Conservation (phyloP, 23 red algal genomes). For the Agarophyton chilense region DNA sequence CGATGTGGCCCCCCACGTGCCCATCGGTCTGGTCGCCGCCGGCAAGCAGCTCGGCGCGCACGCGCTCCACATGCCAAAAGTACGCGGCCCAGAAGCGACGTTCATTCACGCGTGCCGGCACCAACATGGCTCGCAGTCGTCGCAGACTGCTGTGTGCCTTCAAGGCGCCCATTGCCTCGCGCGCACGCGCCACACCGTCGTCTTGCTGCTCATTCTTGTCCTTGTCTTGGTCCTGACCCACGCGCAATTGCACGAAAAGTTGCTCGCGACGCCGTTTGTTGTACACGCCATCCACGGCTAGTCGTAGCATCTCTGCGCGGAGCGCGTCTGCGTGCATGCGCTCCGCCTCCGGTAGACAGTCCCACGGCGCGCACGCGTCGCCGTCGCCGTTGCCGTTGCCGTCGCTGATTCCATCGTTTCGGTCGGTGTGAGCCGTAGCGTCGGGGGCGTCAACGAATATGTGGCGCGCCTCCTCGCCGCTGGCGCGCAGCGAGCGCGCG, state of each 20-base stretch:
- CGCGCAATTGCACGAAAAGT: slow-evolving; percentile 17
- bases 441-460: slow-evolving; percentile 47
- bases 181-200: neutral
- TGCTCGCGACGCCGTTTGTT: slow-evolving; percentile 1
- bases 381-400: too few relatives aligned
- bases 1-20: neutral
- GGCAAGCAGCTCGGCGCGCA: slow-evolving; percentile 40
- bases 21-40: slow-evolving; percentile 9
- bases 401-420: too few relatives aligned
- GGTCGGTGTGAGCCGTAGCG: too few relatives aligned
- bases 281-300: slow-evolving; percentile 49
- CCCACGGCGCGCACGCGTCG: neutral
- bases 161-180: slow-evolving; percentile 52
- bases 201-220: neutral
- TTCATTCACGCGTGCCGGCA: slow-evolving; percentile 66
- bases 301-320: neutral
- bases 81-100: slow-evolving; percentile 70
- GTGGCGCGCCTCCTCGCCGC: neutral
- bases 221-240: neutral
- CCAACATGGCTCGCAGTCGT: slow-evolving; percentile 58
- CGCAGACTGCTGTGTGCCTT: slow-evolving; percentile 54
- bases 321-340: slow-evolving; percentile 1
- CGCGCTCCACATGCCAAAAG: slow-evolving; percentile 65
- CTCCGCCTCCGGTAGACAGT: slow-evolving; percentile 17
- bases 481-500: neutral